Evolutionary conservation across 108 stramenopile species (phyloP), one percentile per base, ranked within the genome.

Genomic region (Bacterosira constricta): DNA sequence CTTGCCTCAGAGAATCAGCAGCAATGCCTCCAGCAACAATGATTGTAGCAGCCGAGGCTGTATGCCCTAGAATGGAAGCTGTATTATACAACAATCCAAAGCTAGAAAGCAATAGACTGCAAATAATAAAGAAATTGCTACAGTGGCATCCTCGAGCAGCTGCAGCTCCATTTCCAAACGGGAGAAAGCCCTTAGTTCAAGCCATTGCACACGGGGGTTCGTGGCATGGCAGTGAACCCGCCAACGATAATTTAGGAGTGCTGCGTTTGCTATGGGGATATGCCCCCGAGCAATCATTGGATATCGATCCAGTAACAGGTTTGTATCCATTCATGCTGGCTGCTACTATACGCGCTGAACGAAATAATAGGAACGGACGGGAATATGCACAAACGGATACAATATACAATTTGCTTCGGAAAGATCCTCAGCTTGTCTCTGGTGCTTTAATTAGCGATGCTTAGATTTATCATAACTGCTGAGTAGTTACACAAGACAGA

Each of bases 271-370:
- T 76, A 32, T 67, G 49, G 57, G 41, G 34, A 32, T 18, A 54
- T 46, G 37, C 49, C 21, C 65, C 75, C 0, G 66, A 67, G 13
- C 39, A 62, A 39, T 35, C 49, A n/a, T 34, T 37, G 15, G 66
- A 63, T 12, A 50, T 36, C 4, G 87, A 90, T 79, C 71, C 80
- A 9, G 50, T 77, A 23, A 68, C 82, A 12, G 55, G 84, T 1
- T 61, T 90, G 18, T 86, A 79, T 65, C 90, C 90, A 11, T 90
- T 90, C 60, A 86, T 88, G 83, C 41, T 86, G 41, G 86, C 89
- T 42, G 86, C 89, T 1, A 77, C 70, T 34, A 61, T 47, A 32
- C 15, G 2, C 2, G 12, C 41, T 2, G 12, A 17, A 26, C 42
- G 29, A 34, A 3, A 44, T 4, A 26, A 37, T 8, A 20, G 27